Percentiles rank a stretch among this genome's conserved stretches.
These are phyloP conservation scores for Salvia rosmarinus DNA, from an alignment of 257 asterid genomes.

Conservation along the genomic window DNA sequence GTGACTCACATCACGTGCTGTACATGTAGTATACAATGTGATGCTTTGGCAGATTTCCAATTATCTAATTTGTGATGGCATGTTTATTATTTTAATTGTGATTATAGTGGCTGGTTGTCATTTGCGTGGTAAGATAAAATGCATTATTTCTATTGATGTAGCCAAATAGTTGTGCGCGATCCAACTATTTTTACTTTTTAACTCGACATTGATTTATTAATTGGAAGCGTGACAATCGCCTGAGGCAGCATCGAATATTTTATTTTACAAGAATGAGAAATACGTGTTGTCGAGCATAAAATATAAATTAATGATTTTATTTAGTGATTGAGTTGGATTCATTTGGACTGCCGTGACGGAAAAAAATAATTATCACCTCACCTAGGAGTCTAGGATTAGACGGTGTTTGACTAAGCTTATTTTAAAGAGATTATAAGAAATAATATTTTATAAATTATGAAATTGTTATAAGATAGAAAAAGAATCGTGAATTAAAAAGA, in stretches of 20 bases:
- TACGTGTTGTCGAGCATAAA: neutral
- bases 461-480: too few species aligned
- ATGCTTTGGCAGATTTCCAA: neutral
- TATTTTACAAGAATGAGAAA: too few species aligned
- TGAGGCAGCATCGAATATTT: too few species aligned
- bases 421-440: too few species aligned
- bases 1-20: slow-evolving; percentile 6
- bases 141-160: neutral
- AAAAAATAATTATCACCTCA: neutral
- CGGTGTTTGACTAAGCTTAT: too few species aligned
- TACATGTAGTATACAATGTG: neutral
- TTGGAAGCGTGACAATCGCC: neutral
- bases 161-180: neutral
- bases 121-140: neutral
- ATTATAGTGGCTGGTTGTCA: neutral
- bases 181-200: neutral
- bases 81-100: too few species aligned
- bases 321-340: neutral
- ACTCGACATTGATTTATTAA: neutral
- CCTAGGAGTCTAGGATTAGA: too few species aligned
- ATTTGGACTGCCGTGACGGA: too few species aligned
- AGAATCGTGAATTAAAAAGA: too few species aligned
- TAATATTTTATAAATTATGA: too few species aligned
- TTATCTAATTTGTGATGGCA: too few species aligned
- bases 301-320: neutral